Base-by-base conservation (phyloP, 75 land plant species). In the Pinus albicaulis region DNA sequence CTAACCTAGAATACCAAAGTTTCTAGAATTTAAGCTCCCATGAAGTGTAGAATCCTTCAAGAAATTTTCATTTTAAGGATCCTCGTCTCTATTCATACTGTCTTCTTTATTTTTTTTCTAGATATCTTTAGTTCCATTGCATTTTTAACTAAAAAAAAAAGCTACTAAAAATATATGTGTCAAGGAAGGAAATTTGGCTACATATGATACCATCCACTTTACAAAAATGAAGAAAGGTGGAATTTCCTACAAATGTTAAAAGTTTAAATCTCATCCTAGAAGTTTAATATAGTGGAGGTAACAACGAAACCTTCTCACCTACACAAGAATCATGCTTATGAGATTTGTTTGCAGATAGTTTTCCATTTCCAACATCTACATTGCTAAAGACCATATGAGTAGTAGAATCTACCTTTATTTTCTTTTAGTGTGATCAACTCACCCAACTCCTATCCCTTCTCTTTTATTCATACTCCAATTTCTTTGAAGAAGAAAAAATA, bases 301-400 rank as follows among this genome's bases (percentile, higher is more conserved):
- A 61, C 3, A 64, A 26, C 13, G 5, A 64, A 65, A 31, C 44
- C 41, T 34, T 65, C 70, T 65, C n/a, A 65, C 70, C 70, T 65
- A 22, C 8, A 38, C 44, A 65, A n/a, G 70, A 3, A 65, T 17
- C 19, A 12, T 48, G 48, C 44, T 65, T 65, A 16, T 41, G 36
- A 65, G 70, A 36, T 36, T 41, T 65, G 48, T 17, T 38, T 26
- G 70, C 17, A 65, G 70, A 41, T 7, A 41, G n/a, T 2, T 65
- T 65, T 34, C 20, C 70, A 38, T 38, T 38, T 38, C 41, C 41
- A 38, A 38, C 41, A 17, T 36, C 48, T 65, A 20, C 70, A 19
- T 65, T 65, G 5, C 70, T 65, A 41, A 65, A 65, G 8, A 65
- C 48, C 48, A 8, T 20, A 66, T 66, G 23, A 66, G 48, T 38